Evolutionary conservation across 495 filamentous ascomycete species (phyloP).

Genomic region (Xanthoparmelia taractica): DNA sequence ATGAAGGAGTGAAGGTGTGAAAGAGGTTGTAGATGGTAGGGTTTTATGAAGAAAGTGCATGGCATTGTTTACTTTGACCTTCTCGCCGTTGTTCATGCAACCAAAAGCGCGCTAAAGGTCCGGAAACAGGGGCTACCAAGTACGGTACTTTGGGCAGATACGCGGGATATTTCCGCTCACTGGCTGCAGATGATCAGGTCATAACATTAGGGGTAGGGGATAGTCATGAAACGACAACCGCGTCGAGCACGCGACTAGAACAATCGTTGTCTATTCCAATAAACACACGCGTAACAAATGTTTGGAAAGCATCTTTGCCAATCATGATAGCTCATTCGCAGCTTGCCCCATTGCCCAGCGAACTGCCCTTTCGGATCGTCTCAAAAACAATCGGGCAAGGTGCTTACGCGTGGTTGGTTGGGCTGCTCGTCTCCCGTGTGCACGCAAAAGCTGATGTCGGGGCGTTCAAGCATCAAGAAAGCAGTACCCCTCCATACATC

Average conservation of each 20-base stretch:
- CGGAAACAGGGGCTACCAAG: not conserved
- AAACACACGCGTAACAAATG: not conserved
- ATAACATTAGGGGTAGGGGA: too few species aligned
- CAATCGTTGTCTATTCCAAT: too few species aligned
- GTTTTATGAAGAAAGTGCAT: conserved; percentile 3
- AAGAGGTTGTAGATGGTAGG: not conserved
- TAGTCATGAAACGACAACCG: not conserved
- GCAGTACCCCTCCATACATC: conserved; percentile 62
- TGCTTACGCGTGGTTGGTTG: conserved; percentile 87
- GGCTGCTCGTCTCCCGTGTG: conserved; percentile 14
- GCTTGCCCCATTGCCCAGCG: conserved; percentile 69
- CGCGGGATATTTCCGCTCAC: conserved; percentile 5
- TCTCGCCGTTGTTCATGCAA: conserved; percentile 9
- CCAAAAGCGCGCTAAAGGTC: conserved; percentile 4
- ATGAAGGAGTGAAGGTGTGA: not conserved
- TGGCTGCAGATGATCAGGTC: not conserved
- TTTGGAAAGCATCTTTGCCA: not conserved
- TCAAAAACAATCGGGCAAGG: conserved; percentile 94
- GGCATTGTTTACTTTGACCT: conserved; percentile 20
- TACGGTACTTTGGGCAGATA: not conserved
- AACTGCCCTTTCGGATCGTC: conserved; percentile 84
- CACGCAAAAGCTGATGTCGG: conserved; percentile 7
- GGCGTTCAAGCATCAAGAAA: conserved; percentile 73
- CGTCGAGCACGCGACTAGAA: conserved; percentile 10
- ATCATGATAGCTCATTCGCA: conserved; percentile 65